Evolutionary conservation across 371 early-diverging fungal species (phyloP).

Genomic region (Syncephalis plumigaleata): DNA sequence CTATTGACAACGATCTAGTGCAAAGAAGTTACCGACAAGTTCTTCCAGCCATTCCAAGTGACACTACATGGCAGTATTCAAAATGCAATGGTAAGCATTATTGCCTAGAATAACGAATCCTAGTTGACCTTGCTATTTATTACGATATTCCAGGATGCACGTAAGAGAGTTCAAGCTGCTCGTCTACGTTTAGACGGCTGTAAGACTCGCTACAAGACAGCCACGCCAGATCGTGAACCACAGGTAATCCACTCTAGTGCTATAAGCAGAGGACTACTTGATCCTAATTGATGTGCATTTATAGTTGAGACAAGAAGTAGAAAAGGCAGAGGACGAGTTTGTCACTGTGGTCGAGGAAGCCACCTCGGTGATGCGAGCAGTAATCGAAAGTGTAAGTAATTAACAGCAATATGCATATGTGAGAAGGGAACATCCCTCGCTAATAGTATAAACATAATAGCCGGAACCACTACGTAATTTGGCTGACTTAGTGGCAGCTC

Average conservation of each 20-base stretch:
- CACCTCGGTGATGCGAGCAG: slow-evolving; percentile 72
- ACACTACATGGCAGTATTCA: slow-evolving; percentile 57
- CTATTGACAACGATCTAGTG: slow-evolving; percentile 13
- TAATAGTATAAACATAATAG: slow-evolving; percentile 11
- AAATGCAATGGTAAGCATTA: slow-evolving; percentile 33
- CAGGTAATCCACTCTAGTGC: slow-evolving; percentile 7
- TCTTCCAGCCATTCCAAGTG: slow-evolving; percentile 50
- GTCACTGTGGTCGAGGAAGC: slow-evolving; percentile 83
- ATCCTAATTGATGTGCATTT: no score
- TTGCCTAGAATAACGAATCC: not conserved
- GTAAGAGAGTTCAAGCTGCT: slow-evolving; percentile 57
- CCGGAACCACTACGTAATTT: slow-evolving; percentile 72
- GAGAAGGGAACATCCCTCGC: not conserved
- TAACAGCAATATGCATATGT: not conserved
- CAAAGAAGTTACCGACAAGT: slow-evolving; percentile 40
- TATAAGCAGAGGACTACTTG: no score
- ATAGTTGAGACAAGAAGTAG: slow-evolving; percentile 45
- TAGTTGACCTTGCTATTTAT: not conserved
- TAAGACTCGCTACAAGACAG: slow-evolving; percentile 52
- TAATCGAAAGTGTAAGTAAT: slow-evolving; percentile 56
- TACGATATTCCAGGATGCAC: slow-evolving; percentile 35
- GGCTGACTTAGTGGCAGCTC: slow-evolving; percentile 70
- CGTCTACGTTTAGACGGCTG: slow-evolving; percentile 70
- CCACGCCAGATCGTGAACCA: slow-evolving; percentile 44
- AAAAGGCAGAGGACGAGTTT: slow-evolving; percentile 83